Base-by-base conservation (phyloP, 2,329 filamentous ascomycete species). In the Aspergillus ustus region DNA sequence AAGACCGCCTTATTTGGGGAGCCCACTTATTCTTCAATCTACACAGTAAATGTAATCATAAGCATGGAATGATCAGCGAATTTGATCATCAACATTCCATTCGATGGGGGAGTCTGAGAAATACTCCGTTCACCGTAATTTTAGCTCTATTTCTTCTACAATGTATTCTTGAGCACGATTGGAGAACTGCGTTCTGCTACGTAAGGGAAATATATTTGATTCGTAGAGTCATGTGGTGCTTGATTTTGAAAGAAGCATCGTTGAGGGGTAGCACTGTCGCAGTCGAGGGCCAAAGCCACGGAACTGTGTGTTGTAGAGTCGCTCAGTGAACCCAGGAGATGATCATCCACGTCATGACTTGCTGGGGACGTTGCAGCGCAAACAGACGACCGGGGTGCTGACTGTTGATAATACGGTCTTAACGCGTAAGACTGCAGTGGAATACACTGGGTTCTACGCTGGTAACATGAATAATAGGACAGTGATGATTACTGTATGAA, bases 311-410 rank as follows among this genome's bases (percentile, higher is more conserved):
- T n/a, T n/a, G n/a, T 11, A 43, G 37, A 22, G 31, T 20, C 19
- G 50, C 44, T 19, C 13, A 29, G 15, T 28, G 25, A 28, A 17
- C 19, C 22, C 46, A 25, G 17, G 58, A 46, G 46, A 37, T 43
- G 44, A 60, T 61, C 53, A 46, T 53, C 59, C 59, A 61, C 59
- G 59, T 61, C 59, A 61, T 61, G 53, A 61, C 49, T 56, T 28
- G 25, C 8, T 37, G 20, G 19, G 43, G 25, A 44, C 51, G 43
- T 48, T 50, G 46, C 48, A 52, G 29, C 29, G 50, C 37, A 29
- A 17, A 45, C 48, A 52, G 20, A 60, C 5, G 7, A 13, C 13
- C 4, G 34, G 34, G 34, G 34, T 40, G 34, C 11, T 40, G 8
- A n/a, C 17, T 7, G 44, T 19, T 46, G 44, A 46, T n/a, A 46